Conservation (phyloP, 306 rosid species). For the Castanopsis chinensis region DNA sequence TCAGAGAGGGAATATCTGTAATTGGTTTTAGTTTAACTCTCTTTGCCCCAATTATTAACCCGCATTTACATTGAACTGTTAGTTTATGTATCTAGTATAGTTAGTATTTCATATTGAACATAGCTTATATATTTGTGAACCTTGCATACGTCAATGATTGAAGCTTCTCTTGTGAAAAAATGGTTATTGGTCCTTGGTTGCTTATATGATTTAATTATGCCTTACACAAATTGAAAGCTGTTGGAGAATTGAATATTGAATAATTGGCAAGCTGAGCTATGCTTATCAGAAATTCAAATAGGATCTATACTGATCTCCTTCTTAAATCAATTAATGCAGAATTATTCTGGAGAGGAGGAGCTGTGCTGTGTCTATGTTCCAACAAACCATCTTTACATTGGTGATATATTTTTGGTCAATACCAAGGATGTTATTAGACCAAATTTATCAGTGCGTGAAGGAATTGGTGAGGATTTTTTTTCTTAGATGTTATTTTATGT, state of each 20-base stretch:
- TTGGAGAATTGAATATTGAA: neutral
- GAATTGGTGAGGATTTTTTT: constrained; percentile 68
- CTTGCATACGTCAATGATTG: neutral
- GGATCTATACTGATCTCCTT: constrained; percentile 5
- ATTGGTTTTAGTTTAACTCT: neutral
- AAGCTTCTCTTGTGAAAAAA: neutral
- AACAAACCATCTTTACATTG: constrained; percentile 87
- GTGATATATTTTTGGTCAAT: constrained; percentile 77
- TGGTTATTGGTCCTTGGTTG: neutral
- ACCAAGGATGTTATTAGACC: constrained; percentile 80
- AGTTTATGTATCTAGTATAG: neutral
- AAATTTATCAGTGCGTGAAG: constrained; percentile 87
- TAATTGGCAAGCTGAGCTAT: neutral
- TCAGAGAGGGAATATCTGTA: neutral
- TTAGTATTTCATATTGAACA: neutral
- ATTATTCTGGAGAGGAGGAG: constrained; percentile 83
- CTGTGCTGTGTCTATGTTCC: constrained; percentile 90
- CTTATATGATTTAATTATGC: neutral
- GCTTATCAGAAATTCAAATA: constrained; percentile 2
- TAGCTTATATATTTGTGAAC: neutral
- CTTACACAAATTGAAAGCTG: neutral
- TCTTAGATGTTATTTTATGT: constrained; percentile 15
- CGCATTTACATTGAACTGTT: neutral
- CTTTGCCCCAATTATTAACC: neutral
- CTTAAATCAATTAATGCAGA: constrained; percentile 35